A percentile compares a stretch with the other conserved stretches of the same genome.
Conservation (phyloP, 495 filamentous ascomycete genomes). For the Aspergillus hancockii region DNA sequence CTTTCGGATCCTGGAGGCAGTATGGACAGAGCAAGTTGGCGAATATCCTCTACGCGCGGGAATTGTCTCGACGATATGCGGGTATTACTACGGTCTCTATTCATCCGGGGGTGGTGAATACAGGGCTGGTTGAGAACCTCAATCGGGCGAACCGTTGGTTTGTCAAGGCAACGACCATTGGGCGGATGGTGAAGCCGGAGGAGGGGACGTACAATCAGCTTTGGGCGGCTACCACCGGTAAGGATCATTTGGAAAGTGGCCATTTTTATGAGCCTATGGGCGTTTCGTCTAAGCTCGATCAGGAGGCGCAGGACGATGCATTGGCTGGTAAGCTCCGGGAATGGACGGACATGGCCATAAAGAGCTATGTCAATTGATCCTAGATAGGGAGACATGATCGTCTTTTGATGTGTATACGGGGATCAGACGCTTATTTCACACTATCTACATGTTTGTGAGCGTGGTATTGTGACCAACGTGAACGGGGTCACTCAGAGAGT, state of each 20-base stretch:
- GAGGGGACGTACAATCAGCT: conserved; percentile 55
- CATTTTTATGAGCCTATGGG: conserved; percentile 55
- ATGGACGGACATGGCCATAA: conserved; percentile 45
- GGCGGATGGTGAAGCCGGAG: conserved; percentile 16
- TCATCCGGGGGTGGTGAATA: conserved; percentile 44
- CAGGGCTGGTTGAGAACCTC: conserved; percentile 33
- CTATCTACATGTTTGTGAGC: too few relatives aligned
- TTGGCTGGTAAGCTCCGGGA: conserved; percentile 54
- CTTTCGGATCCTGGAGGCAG: conserved; percentile 37
- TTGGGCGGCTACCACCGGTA: conserved; percentile 47
- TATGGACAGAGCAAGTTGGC: conserved; percentile 71
- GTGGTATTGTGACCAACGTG: too few relatives aligned
- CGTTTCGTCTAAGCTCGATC: conserved; percentile 17
- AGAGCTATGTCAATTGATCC: background rate
- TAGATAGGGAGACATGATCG: too few relatives aligned
- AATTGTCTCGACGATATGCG: conserved; percentile 55
- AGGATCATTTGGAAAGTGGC: conserved; percentile 35
- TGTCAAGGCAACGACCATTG: conserved; percentile 17
- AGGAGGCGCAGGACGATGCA: conserved; percentile 33
- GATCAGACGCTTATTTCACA: too few relatives aligned
- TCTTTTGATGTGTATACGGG: too few relatives aligned
- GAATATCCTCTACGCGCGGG: conserved; percentile 60
- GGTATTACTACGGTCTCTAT: conserved; percentile 37
- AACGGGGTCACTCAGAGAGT: too few relatives aligned
- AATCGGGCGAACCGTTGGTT: conserved; percentile 15